Percentiles rank a stretch among this genome's conserved stretches.
Evolutionary conservation across 2,329 filamentous ascomycete genomes (phyloP).

Genomic region (Phialemoniopsis sp.): DNA sequence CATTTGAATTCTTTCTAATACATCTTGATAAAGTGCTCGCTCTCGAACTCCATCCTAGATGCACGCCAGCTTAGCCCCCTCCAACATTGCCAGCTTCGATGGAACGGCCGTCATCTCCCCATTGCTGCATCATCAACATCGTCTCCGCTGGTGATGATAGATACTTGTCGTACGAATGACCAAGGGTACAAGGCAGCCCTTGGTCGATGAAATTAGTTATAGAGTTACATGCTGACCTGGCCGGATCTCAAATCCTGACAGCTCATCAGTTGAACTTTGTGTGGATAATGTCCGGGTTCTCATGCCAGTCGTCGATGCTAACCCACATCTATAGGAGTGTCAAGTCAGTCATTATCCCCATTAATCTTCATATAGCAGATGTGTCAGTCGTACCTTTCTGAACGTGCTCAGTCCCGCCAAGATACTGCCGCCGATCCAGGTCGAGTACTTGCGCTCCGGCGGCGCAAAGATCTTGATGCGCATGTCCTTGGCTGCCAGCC

Average conservation of each 20-base stretch:
- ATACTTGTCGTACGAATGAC: too few species aligned
- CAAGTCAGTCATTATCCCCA: too few species aligned
- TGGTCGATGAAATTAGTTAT: too few species aligned
- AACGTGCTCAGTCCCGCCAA: constrained; percentile 95
- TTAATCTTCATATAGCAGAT: too few species aligned
- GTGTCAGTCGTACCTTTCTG: constrained; percentile 90
- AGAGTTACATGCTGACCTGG: too few species aligned
- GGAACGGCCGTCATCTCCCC: too few species aligned
- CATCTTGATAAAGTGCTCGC: constrained; percentile 5
- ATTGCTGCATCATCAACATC: too few species aligned
- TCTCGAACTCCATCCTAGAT: constrained; percentile 3
- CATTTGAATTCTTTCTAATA: constrained; percentile 17
- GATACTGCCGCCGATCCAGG: constrained; percentile 98
- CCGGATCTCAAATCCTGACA: too few species aligned
- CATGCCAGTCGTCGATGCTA: constrained; percentile 98
- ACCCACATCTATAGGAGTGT: constrained; percentile 81
- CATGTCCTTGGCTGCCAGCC: constrained; percentile 96
- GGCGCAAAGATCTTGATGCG: constrained; percentile 98
- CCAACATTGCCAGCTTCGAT: too few species aligned
- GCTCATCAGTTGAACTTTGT: constrained; percentile 87
- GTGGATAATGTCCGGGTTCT: constrained; percentile 98
- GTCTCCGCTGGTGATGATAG: too few species aligned
- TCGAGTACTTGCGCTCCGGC: constrained; percentile 96
- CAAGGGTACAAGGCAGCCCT: too few species aligned
- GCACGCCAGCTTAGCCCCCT: too few species aligned